Evolutionary conservation across 2,329 filamentous ascomycete species (phyloP).

Genomic region (Botrytis pseudocinerea): DNA sequence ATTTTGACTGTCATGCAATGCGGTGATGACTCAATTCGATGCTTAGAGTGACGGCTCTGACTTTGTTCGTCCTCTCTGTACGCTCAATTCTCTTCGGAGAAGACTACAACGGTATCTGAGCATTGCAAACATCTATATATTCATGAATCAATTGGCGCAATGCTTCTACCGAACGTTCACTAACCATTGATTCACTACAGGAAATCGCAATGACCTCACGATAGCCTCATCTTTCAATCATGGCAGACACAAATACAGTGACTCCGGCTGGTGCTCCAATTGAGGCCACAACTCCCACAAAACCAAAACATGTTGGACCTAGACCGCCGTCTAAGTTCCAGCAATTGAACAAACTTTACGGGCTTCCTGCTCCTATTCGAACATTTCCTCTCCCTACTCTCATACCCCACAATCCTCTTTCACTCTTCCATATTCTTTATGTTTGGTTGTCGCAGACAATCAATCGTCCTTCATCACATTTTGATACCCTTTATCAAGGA

Average conservation of each 20-base stretch:
- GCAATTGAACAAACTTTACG: constrained; percentile 72
- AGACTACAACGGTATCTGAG: constrained; percentile 99
- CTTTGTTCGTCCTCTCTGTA: constrained; percentile 60
- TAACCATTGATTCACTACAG: constrained; percentile 27
- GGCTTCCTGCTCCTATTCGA: constrained; percentile 75
- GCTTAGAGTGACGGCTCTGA: constrained; percentile 53
- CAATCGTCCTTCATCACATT: constrained; percentile 62
- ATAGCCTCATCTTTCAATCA: constrained; percentile 31
- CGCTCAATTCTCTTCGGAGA: constrained; percentile 58
- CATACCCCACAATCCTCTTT: constrained; percentile 90
- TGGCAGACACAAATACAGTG: constrained; percentile 33
- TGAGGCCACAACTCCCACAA: constrained; percentile 8
- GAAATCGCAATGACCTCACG: constrained; percentile 34
- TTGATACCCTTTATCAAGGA: constrained; percentile 65
- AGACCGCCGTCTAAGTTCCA: constrained; percentile 41
- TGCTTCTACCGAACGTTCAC: neutral
- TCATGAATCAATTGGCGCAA: constrained; percentile 13
- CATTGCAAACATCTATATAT: constrained; percentile 43
- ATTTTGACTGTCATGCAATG: constrained; percentile 34
- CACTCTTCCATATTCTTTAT: constrained; percentile 76
- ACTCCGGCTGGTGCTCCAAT: constrained; percentile 21
- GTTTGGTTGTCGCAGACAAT: constrained; percentile 75
- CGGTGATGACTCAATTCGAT: constrained; percentile 64
- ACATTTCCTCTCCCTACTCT: constrained; percentile 84
- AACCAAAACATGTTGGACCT: constrained; percentile 27